phyloP scores from a whole-genome alignment of 768 basidiomycete species.

The Serendipita sp. region DNA sequence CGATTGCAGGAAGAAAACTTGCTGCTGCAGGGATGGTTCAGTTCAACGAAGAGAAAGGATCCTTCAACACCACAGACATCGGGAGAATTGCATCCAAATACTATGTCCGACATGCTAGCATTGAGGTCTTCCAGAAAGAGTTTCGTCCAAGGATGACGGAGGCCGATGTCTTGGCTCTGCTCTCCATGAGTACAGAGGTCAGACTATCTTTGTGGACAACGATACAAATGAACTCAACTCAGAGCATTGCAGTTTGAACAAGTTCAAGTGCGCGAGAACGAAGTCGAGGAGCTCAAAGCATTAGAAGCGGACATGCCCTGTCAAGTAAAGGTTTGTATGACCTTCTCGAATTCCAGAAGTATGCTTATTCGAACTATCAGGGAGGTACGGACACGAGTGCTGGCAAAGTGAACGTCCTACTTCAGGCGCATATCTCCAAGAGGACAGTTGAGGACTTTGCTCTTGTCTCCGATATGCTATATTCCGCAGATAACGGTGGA shows the following conservation, averaged over 20 bases:
- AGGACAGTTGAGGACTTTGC: constrained; percentile 85
- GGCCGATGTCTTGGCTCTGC: constrained; percentile 76
- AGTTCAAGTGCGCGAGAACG: constrained; percentile 83
- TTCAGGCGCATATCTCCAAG: constrained; percentile 80
- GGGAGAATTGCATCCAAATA: constrained; percentile 96
- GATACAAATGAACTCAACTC: constrained; percentile 7
- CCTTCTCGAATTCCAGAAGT: neutral
- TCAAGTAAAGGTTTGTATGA: constrained; percentile 38
- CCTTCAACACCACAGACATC: constrained; percentile 67
- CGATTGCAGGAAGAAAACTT: constrained; percentile 48
- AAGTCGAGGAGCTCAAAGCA: constrained; percentile 63
- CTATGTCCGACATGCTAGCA: constrained; percentile 74
- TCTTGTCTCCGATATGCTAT: constrained; percentile 85
- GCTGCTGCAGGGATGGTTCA: constrained; percentile 66
- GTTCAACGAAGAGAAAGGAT: constrained; percentile 41
- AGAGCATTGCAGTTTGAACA: constrained; percentile 60
- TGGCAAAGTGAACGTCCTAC: constrained; percentile 88
- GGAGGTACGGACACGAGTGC: constrained; percentile 46
- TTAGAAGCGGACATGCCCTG: constrained; percentile 54
- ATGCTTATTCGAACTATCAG: constrained; percentile 22
- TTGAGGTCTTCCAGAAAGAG: constrained; percentile 69
- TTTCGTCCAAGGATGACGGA: constrained; percentile 80
- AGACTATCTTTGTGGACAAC: constrained; percentile 10
- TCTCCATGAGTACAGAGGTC: constrained; percentile 86
- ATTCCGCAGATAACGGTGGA: constrained; percentile 86